Base-by-base conservation (phyloP, 257 asterid species). In the Nicotiana knightiana region DNA sequence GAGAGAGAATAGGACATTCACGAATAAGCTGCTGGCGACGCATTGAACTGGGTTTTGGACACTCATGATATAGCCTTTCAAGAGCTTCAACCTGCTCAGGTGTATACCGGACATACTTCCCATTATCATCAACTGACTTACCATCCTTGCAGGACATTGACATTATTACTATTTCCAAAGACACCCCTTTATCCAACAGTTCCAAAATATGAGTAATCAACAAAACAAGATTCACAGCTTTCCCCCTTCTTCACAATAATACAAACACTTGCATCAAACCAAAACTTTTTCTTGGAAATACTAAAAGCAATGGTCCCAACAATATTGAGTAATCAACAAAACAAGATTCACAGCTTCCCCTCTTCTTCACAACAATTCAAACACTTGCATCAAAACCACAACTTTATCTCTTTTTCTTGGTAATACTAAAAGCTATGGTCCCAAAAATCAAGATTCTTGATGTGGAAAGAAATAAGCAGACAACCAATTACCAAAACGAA, bases 11-110 rank as follows among this genome's bases (percentile, higher is more conserved):
- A 8, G 97, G 97, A 71, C 94, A 91, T 66, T 93, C 98, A 5
- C 98, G 92, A 83, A 93, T 93, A 48, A 93, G 91, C 88, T 93
- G 98, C 87, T 93, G 98, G 16, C 98, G 91, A 65, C 98, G 96
- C 78, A 91, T 85, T 16, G 98, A 93, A 85, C 93, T 92, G 59
- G 98, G 98, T 83, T 93, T 93, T 46, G 98, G 98, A 63, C 98
- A 93, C 57, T 93, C 98, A 57, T 93, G 97, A 73, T 93, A 93
- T 2, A 93, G 91, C 94, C 98, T 92, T 91, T 93, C 98, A 80
- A 93, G 93, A 67, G 98, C 98, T 67, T 93, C 98, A 80, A 93
- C 96, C 87, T 93, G 98, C 91, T 92, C 97, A 0, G 94, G 95
- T 61, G 98, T 93, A 85, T 92, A 93, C n/a, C 98, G 89, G 62